Evolutionary conservation across 2,329 filamentous ascomycete species (phyloP).

Genomic region (Aspergillus bombycis): DNA sequence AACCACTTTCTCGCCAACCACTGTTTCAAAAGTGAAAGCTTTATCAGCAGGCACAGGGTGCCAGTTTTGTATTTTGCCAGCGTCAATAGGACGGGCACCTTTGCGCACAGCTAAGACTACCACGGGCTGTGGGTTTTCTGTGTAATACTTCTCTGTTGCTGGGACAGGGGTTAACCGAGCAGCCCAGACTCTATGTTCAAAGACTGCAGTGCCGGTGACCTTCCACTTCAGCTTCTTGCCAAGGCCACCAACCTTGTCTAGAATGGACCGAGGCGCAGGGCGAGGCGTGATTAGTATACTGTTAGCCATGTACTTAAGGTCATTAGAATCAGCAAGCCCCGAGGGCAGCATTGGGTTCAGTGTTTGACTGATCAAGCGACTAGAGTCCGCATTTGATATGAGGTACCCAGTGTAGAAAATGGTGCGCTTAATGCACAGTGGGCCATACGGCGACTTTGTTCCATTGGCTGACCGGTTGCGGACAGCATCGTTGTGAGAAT

Average conservation of each 20-base stretch:
- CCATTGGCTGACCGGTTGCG: constrained; percentile 36
- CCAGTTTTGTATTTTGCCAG: constrained; percentile 81
- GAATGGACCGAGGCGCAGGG: constrained; percentile 69
- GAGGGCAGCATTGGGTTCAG: constrained; percentile 62
- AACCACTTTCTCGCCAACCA: constrained; percentile 83
- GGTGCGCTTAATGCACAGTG: constrained; percentile 77
- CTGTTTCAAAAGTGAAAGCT: constrained; percentile 76
- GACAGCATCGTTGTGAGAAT: constrained; percentile 70
- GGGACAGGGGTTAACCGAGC: constrained; percentile 75
- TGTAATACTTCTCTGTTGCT: constrained; percentile 69
- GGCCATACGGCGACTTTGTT: constrained; percentile 48
- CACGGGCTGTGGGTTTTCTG: constrained; percentile 75
- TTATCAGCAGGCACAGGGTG: constrained; percentile 72
- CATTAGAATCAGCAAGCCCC: constrained; percentile 63
- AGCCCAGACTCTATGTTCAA: constrained; percentile 85
- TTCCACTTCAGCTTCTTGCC: constrained; percentile 83
- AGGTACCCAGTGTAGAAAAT: constrained; percentile 94
- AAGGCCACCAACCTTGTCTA: constrained; percentile 85
- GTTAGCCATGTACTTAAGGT: constrained; percentile 82
- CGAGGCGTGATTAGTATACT: constrained; percentile 87
- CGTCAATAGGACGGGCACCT: constrained; percentile 76
- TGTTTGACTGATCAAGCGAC: constrained; percentile 68
- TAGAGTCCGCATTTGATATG: constrained; percentile 71
- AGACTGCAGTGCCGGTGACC: constrained; percentile 73
- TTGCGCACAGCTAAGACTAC: constrained; percentile 82